phyloP scores from a whole-genome alignment of 257 asterid species.

The Gardenia jasminoides region DNA sequence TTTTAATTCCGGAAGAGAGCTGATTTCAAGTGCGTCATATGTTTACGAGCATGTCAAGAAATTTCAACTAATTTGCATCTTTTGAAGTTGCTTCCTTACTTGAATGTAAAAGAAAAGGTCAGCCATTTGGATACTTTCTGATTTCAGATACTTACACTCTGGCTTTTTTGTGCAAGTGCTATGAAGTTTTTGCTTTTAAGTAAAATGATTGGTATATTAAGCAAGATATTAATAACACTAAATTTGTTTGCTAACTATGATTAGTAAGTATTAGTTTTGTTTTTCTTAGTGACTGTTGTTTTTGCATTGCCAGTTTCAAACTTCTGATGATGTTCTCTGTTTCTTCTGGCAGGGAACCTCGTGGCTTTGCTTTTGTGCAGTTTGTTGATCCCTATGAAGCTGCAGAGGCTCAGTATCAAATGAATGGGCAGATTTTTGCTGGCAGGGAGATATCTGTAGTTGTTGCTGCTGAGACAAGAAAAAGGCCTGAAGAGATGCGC shows the following conservation, averaged over 20 bases:
- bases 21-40: conserved; percentile 31
- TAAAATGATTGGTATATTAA: conserved; percentile 2
- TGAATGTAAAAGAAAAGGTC: conserved; percentile 33
- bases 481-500: conserved; percentile 40
- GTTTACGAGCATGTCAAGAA: conserved; percentile 28
- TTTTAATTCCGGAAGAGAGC: conserved; percentile 24
- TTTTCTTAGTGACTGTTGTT: not conserved
- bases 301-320: not conserved
- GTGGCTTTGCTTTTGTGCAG: conserved; percentile 39
- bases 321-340: not conserved
- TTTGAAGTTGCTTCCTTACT: conserved; percentile 28
- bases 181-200: conserved; percentile 12
- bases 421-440: conserved; percentile 34
- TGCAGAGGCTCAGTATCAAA: conserved; percentile 35
- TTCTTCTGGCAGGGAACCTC: conserved; percentile 27
- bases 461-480: conserved; percentile 35
- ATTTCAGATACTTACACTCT: conserved; percentile 15
- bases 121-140: conserved; percentile 26
- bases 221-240: conserved; percentile 3
- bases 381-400: conserved; percentile 37
- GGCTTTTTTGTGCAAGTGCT: conserved; percentile 16
- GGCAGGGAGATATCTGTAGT: conserved; percentile 39
- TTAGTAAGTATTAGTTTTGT: not conserved
- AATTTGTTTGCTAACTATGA: not conserved
- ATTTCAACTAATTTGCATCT: conserved; percentile 29